Percentiles rank a stretch among this genome's conserved stretches.
Conservation (phyloP, 2,329 filamentous ascomycete species). For the Phyllosticta paracitricarpa region DNA sequence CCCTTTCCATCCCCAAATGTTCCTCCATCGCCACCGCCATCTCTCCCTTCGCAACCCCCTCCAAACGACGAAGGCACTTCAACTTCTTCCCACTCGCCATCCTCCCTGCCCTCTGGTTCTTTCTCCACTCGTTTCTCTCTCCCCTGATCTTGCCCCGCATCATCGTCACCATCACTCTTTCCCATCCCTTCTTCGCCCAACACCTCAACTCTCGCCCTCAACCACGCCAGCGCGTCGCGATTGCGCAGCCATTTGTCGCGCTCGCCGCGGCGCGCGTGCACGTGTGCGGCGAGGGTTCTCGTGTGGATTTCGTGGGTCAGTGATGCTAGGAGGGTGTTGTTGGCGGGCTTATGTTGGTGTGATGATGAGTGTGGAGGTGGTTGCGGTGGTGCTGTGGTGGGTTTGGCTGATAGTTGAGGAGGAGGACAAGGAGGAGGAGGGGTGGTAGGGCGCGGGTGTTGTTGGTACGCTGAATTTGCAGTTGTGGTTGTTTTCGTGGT, state of each 20-base stretch:
- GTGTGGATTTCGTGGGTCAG: background rate
- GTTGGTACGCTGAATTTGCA: too few relatives aligned
- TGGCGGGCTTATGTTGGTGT: too few relatives aligned
- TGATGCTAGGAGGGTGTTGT: too few relatives aligned
- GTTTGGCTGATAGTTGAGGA: too few relatives aligned
- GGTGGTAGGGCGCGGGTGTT: too few relatives aligned
- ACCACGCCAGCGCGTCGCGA: background rate
- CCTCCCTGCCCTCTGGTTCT: background rate
- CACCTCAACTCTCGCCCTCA: background rate
- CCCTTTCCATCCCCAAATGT: background rate
- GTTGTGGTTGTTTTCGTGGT: too few relatives aligned
- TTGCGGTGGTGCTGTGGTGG: too few relatives aligned
- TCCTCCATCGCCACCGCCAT: background rate
- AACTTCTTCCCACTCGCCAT: background rate
- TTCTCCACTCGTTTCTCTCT: too few relatives aligned
- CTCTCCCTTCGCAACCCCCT: background rate
- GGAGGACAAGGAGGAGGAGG: too few relatives aligned
- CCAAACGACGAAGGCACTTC: too few relatives aligned
- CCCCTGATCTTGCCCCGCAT: background rate
- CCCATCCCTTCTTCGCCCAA: background rate
- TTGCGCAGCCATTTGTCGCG: background rate
- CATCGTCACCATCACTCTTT: background rate
- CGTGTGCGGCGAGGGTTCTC: background rate
- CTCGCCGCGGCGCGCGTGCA: background rate
- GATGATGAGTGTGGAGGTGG: too few relatives aligned